Evolutionary conservation across 2,329 filamentous ascomycete species (phyloP).

Genomic region (Colletotrichum camelliae): DNA sequence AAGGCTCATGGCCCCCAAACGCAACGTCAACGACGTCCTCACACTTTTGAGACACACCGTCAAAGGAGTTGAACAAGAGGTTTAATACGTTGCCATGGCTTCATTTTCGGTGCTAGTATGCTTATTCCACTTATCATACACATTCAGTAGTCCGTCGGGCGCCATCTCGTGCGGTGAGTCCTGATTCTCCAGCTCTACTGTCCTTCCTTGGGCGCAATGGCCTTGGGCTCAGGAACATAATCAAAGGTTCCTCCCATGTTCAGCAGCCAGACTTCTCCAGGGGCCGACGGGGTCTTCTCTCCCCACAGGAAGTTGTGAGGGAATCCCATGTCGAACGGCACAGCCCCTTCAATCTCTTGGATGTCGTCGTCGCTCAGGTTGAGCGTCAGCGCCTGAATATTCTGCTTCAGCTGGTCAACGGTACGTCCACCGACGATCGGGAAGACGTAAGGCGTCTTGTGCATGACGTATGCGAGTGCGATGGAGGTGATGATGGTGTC

Average conservation of each 20-base stretch:
- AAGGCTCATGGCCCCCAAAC: background rate
- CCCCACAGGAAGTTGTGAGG: constrained; percentile 65
- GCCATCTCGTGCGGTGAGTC: constrained; percentile 37
- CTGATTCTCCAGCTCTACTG: constrained; percentile 45
- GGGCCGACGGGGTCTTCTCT: constrained; percentile 38
- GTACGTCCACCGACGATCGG: constrained; percentile 76
- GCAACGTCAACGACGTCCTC: background rate
- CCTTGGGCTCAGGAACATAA: constrained; percentile 49
- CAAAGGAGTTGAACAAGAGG: background rate
- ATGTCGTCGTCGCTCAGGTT: constrained; percentile 67
- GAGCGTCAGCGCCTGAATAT: constrained; percentile 71
- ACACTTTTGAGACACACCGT: background rate
- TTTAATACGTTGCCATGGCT: background rate
- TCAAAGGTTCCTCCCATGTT: constrained; percentile 55
- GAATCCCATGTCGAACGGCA: constrained; percentile 70
- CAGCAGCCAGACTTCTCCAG: constrained; percentile 48
- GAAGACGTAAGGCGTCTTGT: constrained; percentile 75
- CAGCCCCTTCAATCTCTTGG: constrained; percentile 66
- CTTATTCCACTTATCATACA: background rate
- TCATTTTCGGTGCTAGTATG: background rate
- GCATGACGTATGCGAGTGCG: constrained; percentile 76
- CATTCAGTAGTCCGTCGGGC: constrained; percentile 12
- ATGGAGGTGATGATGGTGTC: constrained; percentile 50
- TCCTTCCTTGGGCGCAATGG: constrained; percentile 45
- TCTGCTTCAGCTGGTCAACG: constrained; percentile 71